Base-by-base conservation (phyloP, 768 basidiomycete genomes). In the Hygrocybe punicea region DNA sequence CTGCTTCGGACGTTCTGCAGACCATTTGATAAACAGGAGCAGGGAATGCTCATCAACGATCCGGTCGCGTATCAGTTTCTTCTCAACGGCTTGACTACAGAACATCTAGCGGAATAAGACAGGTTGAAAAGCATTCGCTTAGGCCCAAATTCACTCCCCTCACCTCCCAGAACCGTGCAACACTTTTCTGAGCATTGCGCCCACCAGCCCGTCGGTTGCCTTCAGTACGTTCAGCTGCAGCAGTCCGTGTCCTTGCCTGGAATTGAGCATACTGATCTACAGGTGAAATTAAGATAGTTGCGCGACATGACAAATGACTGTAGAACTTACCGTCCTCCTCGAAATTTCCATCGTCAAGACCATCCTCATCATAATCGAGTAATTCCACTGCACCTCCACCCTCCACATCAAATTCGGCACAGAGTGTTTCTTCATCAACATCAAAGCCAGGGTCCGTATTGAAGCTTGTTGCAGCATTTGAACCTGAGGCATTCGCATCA, bases 21-120 rank as follows among this genome's bases (percentile, higher is more conserved):
- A 61, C 34, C 55, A 64, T 24, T 64, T 55, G 40, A 73, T 66
- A 46, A 57, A 71, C 7, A 66, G 54, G 6, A 70, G 62, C 6
- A 73, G 53, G 0, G 65, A 60, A 58, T 69, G 70, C 34, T 67
- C 66, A 42, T 73, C 68, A 2, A 73, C 60, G 23, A 71, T 70
- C 1, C 48, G 25, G 51, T 73, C 69, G 2, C 56, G 36, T 10
- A 73, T 62, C 14, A 63, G 46, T 0, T 58, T 53, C 8, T 48
- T 54, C 6, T 33, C 46, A 1, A 63, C 42, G 6, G 60, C 60
- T 16, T 21, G 45, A 39, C 17, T 29, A 6, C 29, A 29, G 29
- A 29, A 29, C 29, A 29, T 29, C 29, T 29, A 29, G 29, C 29
- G 29, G 29, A 51, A 17, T 29, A 57, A 63, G 23, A 45, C 24